Conservation (phyloP, 2,329 filamentous ascomycete genomes). For the Emericellopsis cladophorae region DNA sequence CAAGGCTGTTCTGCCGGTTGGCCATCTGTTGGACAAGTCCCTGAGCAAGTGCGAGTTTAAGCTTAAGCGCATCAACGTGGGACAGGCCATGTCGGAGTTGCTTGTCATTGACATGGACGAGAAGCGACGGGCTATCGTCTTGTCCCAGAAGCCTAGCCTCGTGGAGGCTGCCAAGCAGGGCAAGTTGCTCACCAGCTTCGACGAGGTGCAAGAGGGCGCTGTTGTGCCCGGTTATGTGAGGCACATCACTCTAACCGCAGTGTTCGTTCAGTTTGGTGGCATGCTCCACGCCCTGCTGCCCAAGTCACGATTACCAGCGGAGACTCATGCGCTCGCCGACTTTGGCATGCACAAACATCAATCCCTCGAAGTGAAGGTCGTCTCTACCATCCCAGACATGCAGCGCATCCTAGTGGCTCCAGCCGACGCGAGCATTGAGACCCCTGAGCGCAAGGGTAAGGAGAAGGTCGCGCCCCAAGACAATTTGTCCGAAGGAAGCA, state of each 20-base stretch:
- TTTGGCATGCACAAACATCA: constrained; percentile 74
- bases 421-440: constrained; percentile 30
- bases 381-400: constrained; percentile 58
- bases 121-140: constrained; percentile 57
- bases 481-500: constrained; percentile 61
- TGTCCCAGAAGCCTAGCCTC: constrained; percentile 76
- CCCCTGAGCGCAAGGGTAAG: constrained; percentile 25
- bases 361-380: constrained; percentile 59
- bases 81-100: constrained; percentile 71
- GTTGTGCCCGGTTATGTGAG: constrained; percentile 69
- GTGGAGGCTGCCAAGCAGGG: constrained; percentile 61
- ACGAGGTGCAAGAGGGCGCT: constrained; percentile 57
- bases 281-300: constrained; percentile 68
- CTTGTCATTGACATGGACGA: constrained; percentile 79
- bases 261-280: constrained; percentile 82
- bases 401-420: constrained; percentile 51
- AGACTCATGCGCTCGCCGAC: constrained; percentile 51
- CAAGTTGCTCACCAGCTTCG: constrained; percentile 59
- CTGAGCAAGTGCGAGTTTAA: constrained; percentile 63
- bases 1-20: constrained; percentile 63
- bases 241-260: constrained; percentile 67
- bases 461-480: constrained; percentile 35
- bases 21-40: constrained; percentile 78
- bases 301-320: constrained; percentile 63
- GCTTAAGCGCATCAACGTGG: constrained; percentile 71